Evolutionary conservation across 495 filamentous ascomycete genomes (phyloP).

Genomic region (Penicillium parvum): DNA sequence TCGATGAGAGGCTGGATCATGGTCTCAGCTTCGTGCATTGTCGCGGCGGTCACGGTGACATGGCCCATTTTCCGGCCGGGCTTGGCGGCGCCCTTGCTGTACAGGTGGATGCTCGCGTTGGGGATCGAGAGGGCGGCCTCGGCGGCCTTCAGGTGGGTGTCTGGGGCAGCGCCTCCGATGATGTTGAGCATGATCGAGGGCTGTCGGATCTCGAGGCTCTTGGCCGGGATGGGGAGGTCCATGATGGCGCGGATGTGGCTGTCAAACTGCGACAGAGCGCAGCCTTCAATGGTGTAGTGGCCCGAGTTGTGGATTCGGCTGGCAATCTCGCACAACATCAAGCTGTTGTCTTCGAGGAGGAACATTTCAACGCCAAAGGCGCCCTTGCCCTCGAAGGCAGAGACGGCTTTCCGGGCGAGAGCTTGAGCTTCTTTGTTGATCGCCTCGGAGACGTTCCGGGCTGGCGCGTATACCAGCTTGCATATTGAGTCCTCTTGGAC

Average conservation of each 20-base stretch:
- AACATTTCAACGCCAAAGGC: conserved; percentile 98
- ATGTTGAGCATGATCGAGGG: conserved; percentile 95
- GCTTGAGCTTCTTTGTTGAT: conserved; percentile 64
- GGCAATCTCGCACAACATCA: conserved; percentile 92
- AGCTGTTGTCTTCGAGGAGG: conserved; percentile 66
- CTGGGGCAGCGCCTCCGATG: conserved; percentile 66
- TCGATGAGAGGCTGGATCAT: conserved; percentile 64
- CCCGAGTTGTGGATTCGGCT: conserved; percentile 94
- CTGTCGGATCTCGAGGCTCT: conserved; percentile 55
- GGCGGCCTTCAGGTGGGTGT: conserved; percentile 67
- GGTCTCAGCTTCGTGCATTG: conserved; percentile 67
- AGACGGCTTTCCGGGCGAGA: conserved; percentile 73
- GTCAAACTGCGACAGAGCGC: conserved; percentile 85
- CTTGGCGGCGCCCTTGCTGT: conserved; percentile 81
- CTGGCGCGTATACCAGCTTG: conserved; percentile 86
- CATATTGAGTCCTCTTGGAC: conserved; percentile 93
- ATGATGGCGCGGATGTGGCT: conserved; percentile 85
- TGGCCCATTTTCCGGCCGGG: conserved; percentile 94
- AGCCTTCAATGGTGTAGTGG: conserved; percentile 95
- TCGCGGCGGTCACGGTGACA: conserved; percentile 67
- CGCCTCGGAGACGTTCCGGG: conserved; percentile 60
- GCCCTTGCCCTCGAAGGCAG: conserved; percentile 78
- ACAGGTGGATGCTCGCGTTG: conserved; percentile 73
- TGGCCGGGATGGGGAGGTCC: conserved; percentile 63
- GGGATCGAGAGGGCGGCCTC: conserved; percentile 57